Conservation (phyloP, 2,329 filamentous ascomycete genomes). For the Raffaelea albimanens region DNA sequence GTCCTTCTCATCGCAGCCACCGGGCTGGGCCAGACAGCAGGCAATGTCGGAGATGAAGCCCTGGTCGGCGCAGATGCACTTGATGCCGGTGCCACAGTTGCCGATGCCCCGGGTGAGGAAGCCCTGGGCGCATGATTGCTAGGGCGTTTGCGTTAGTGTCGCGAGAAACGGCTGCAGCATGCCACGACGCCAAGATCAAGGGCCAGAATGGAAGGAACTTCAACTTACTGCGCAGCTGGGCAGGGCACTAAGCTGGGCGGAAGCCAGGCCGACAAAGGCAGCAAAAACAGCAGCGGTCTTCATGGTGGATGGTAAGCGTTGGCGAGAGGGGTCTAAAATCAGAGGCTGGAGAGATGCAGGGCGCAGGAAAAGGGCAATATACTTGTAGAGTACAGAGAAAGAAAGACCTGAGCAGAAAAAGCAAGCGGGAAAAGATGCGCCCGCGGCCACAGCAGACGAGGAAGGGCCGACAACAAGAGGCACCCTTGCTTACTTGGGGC, state of each 20-base stretch:
- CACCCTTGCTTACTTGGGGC: too few relatives aligned
- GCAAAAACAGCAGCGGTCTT: conserved; percentile 33
- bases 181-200: background rate
- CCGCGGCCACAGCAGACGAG: too few relatives aligned
- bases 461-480: too few relatives aligned
- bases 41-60: conserved; percentile 29
- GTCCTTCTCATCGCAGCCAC: conserved; percentile 19
- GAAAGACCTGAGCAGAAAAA: too few relatives aligned
- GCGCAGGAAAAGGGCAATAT: background rate
- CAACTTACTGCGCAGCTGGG: conserved; percentile 47
- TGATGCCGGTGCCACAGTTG: conserved; percentile 23
- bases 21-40: conserved; percentile 22
- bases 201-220: background rate
- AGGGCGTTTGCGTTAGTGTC: conserved; percentile 6
- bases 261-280: conserved; percentile 40
- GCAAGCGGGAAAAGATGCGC: too few relatives aligned
- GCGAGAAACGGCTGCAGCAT: background rate
- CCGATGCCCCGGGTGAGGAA: conserved; percentile 21
- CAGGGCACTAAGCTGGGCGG: conserved; percentile 36
- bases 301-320: conserved; percentile 18
- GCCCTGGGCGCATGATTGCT: conserved; percentile 21
- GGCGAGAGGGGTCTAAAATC: background rate
- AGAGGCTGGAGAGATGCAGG: background rate
- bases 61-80: conserved; percentile 32
- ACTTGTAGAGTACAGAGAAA: too few relatives aligned